Evolutionary conservation across 768 basidiomycete genomes (phyloP), one percentile per base, ranked within the genome.

Genomic region (Leccinum uliginosum): DNA sequence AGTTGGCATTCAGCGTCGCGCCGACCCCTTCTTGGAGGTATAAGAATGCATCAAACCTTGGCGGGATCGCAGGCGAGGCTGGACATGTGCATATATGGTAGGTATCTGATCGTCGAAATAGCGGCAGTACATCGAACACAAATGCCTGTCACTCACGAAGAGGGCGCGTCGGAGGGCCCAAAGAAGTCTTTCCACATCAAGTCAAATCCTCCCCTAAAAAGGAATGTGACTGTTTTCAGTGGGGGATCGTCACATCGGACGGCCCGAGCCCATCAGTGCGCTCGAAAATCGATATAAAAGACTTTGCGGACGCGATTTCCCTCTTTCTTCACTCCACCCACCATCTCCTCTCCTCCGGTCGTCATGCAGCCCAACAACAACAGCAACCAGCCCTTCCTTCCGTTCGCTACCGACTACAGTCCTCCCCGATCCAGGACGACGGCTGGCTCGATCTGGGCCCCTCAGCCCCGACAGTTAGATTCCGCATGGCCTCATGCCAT

Each of bases 391-490:
- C 54, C 72, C 17, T 72, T 73, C 54, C 61, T 49, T 66, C 65
- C 74, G 47, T 71, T 74, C 59, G 58, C 72, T 50, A 74, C 77
- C 51, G 73, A 80, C 48, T 69, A 72, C 56, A 75, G 68, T 62
- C 76, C 75, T 35, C 74, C 76, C 4, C 64, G 69, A 35, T 72
- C 71, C 51, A 77, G 76, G 62, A 75, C 80, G 24, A 70, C 67
- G 0, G 71, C 74, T 32, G 78, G 78, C 14, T 89, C 88, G 51
- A 91, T 92, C 59, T 92, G 89, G 89, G 90, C 90, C 1, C 89
- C 89, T 8, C 87, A 86, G 67, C 86, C 88, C 4, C 87, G 86
- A 68, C 81, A 81, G 6, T 78, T 81, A 15, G 85, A 85, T 19
- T 66, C 76, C 6, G 79, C 83, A 12, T 92, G 89, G 89, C 86